phyloP scores from a whole-genome alignment of 2,329 filamentous ascomycete species.

The Orbilia brochopaga region DNA sequence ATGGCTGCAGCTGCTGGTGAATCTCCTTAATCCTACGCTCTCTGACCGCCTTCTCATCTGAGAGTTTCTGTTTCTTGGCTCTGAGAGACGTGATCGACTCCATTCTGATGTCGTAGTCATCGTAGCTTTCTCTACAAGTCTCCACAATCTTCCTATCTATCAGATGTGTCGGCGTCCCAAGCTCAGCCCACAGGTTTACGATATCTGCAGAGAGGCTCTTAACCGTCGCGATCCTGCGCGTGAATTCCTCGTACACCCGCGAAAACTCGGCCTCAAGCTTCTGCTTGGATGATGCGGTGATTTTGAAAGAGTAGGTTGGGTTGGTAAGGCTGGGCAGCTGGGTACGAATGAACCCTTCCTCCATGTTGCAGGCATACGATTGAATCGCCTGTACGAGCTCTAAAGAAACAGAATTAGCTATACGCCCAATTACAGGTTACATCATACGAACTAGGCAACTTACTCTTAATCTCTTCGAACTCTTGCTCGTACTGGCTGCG shows the following conservation, averaged over 20 bases:
- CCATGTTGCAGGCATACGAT: conserved; percentile 94
- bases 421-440: neutral
- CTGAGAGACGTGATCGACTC: conserved; percentile 78
- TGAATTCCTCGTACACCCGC: conserved; percentile 95
- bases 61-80: conserved; percentile 77
- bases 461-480: conserved; percentile 94
- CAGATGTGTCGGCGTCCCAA: conserved; percentile 91
- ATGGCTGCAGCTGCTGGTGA: conserved; percentile 74
- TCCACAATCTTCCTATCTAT: conserved; percentile 87
- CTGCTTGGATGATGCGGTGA: conserved; percentile 87
- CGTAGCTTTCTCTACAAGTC: conserved; percentile 67
- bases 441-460: conserved; percentile 56
- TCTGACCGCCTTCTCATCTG: conserved; percentile 85
- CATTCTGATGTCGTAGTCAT: conserved; percentile 72
- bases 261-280: conserved; percentile 89
- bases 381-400: conserved; percentile 92
- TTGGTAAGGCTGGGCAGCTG: conserved; percentile 82
- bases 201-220: conserved; percentile 79
- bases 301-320: conserved; percentile 77
- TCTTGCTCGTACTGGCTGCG: conserved; percentile 85
- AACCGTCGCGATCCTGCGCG: conserved; percentile 76
- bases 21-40: conserved; percentile 80
- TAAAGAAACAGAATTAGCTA: conserved; percentile 57
- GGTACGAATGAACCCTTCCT: conserved; percentile 83
- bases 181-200: conserved; percentile 92